These are phyloP conservation scores for Coprinellus micaceus DNA, from an alignment of 768 basidiomycete genomes.

Conservation along the genomic window DNA sequence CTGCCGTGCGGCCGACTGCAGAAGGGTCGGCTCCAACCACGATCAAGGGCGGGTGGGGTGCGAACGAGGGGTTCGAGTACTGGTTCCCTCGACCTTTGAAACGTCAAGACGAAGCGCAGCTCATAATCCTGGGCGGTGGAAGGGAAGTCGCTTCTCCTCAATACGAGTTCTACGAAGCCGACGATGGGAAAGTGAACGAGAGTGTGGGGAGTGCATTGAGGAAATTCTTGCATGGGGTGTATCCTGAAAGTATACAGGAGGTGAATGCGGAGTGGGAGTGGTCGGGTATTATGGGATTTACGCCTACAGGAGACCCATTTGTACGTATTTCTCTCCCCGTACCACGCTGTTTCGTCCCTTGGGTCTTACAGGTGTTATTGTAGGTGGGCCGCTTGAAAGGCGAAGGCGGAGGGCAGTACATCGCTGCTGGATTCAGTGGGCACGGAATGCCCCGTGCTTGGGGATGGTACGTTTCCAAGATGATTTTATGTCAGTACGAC, in stretches of 20 bases:
- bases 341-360: too few species aligned
- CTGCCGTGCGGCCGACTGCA: conserved; percentile 38
- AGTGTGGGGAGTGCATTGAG: conserved; percentile 47
- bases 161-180: conserved; percentile 49
- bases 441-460: conserved; percentile 81
- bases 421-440: conserved; percentile 69
- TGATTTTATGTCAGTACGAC: neutral
- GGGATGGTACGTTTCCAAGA: conserved; percentile 47
- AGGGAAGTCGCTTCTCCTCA: conserved; percentile 40
- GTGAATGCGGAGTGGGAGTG: conserved; percentile 83
- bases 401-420: conserved; percentile 55
- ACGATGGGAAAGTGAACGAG: conserved; percentile 55
- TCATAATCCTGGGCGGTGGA: conserved; percentile 74
- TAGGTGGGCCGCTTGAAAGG: conserved; percentile 7
- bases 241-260: conserved; percentile 46
- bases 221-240: conserved; percentile 56
- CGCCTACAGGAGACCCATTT: conserved; percentile 58
- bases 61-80: conserved; percentile 60
- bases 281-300: conserved; percentile 78
- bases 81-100: conserved; percentile 70
- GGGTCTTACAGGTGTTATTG: too few species aligned
- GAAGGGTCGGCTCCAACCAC: conserved; percentile 37
- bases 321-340: conserved; percentile 39
- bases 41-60: conserved; percentile 47
- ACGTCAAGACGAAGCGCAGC: conserved; percentile 36